These are phyloP conservation scores for Syzygium aromaticum DNA, from an alignment of 345 rosid genomes.

Conservation along the genomic window DNA sequence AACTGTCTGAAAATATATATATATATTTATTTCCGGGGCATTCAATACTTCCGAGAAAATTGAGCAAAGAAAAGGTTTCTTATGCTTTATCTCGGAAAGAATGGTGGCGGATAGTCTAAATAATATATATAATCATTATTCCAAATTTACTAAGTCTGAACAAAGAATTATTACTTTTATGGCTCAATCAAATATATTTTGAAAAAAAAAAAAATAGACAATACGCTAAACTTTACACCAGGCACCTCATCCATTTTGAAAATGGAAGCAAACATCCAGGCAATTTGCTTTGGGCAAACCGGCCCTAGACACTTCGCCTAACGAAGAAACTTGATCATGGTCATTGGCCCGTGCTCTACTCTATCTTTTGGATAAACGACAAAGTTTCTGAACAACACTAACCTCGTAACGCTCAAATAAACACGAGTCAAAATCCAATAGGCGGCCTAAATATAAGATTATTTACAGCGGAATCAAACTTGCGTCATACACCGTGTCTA, in stretches of 20 bases:
- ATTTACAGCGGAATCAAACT: background rate
- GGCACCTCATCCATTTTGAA: background rate
- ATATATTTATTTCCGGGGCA: background rate
- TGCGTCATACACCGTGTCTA: background rate
- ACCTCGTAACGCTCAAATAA: background rate
- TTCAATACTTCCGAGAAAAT: background rate
- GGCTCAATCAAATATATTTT: background rate
- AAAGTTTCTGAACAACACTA: background rate
- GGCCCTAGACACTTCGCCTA: background rate
- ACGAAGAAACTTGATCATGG: no score
- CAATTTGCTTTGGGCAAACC: background rate
- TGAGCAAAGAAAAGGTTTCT: background rate
- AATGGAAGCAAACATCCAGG: background rate
- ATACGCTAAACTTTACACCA: background rate
- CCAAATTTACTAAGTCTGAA: background rate
- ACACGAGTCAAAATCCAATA: no score
- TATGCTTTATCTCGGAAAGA: background rate
- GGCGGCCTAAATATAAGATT: background rate
- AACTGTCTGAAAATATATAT: background rate
- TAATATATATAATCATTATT: background rate
- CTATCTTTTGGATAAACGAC: background rate
- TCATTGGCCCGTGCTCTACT: no score
- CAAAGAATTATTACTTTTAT: background rate
- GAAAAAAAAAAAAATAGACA: background rate
- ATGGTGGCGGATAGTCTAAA: background rate